These are phyloP conservation scores for Mycena amicta DNA, from an alignment of 768 basidiomycete genomes.

Conservation along the genomic window DNA sequence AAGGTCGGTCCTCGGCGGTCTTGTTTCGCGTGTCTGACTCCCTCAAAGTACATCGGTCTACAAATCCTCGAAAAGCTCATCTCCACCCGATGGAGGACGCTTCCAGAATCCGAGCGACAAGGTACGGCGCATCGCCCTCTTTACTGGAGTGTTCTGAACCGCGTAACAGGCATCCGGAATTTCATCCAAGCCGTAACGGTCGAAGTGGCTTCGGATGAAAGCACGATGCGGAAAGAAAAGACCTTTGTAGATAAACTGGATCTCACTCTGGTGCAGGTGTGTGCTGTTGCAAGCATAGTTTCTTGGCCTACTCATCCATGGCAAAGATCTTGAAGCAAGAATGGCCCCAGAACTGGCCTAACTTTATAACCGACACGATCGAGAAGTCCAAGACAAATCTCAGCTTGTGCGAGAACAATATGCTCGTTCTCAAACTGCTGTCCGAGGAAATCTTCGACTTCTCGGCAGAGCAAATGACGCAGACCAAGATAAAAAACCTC, in stretches of 20 bases:
- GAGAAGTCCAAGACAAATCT: conserved; percentile 96
- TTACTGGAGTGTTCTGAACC: conserved; percentile 4
- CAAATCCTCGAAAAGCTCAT: conserved; percentile 97
- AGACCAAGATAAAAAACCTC: conserved; percentile 93
- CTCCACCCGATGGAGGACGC: conserved; percentile 91
- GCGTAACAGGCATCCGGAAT: conserved; percentile 81
- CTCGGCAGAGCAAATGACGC: conserved; percentile 98
- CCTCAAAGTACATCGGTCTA: conserved; percentile 84
- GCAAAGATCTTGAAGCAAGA: conserved; percentile 97
- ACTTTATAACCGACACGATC: conserved; percentile 95
- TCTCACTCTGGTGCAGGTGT: conserved; percentile 89
- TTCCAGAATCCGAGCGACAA: conserved; percentile 92
- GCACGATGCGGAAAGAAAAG: conserved; percentile 87
- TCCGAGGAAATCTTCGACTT: conserved; percentile 99
- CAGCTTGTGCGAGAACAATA: conserved; percentile 98
- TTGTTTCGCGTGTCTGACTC: conserved; percentile 17
- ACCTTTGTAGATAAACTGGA: conserved; percentile 96
- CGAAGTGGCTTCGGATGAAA: conserved; percentile 91
- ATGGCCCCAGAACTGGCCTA: conserved; percentile 99
- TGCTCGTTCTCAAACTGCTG: conserved; percentile 96
- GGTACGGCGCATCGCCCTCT: conserved; percentile 45
- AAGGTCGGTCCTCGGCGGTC: conserved; percentile 52
- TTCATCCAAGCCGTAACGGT: conserved; percentile 94
- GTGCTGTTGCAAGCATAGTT: conserved; percentile 24
- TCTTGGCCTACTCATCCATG: conserved; percentile 11